phyloP scores from a whole-genome alignment of 805 yeast species.

The Candida insectorum region DNA sequence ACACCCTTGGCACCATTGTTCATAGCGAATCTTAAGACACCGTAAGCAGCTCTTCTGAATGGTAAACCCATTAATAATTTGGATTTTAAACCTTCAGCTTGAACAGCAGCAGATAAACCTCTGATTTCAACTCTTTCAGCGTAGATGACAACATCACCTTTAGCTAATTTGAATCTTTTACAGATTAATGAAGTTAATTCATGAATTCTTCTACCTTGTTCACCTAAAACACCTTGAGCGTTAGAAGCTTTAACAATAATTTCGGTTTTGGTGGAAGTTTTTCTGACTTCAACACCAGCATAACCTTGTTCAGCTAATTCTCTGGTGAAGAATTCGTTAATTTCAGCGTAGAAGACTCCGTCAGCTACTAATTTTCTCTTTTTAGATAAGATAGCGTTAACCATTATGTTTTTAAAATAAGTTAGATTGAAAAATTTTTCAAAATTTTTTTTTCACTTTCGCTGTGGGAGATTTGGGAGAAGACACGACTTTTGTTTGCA shows the following conservation, averaged over 20 bases:
- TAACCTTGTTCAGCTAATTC: slow-evolving; percentile 99
- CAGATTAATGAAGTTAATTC: slow-evolving; percentile 96
- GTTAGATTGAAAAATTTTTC: slow-evolving; percentile 7
- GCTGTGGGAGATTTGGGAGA: too few species aligned
- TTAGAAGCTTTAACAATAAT: slow-evolving; percentile 98
- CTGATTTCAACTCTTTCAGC: slow-evolving; percentile 99
- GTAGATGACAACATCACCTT: slow-evolving; percentile 89
- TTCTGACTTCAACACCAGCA: slow-evolving; percentile 99
- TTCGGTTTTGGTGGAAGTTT: slow-evolving; percentile 97
- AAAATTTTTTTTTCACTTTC: slow-evolving; percentile 10
- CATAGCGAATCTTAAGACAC: slow-evolving; percentile 99
- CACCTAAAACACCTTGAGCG: slow-evolving; percentile 98
- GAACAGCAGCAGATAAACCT: slow-evolving; percentile 99
- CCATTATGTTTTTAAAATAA: slow-evolving; percentile 20
- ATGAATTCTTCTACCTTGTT: slow-evolving; percentile 99
- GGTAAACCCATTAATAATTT: slow-evolving; percentile 98
- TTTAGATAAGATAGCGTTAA: slow-evolving; percentile 68
- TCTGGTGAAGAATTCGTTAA: slow-evolving; percentile 99
- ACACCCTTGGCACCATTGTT: slow-evolving; percentile 99
- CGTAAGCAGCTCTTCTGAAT: slow-evolving; percentile 99
- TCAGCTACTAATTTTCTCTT: slow-evolving; percentile 99
- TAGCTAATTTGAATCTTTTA: slow-evolving; percentile 97
- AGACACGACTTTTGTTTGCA: slow-evolving; percentile 2
- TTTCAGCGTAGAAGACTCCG: slow-evolving; percentile 99
- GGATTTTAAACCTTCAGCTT: slow-evolving; percentile 98